Conservation (phyloP, 441 rosid genomes). For the Pelargonium fulgidum region DNA sequence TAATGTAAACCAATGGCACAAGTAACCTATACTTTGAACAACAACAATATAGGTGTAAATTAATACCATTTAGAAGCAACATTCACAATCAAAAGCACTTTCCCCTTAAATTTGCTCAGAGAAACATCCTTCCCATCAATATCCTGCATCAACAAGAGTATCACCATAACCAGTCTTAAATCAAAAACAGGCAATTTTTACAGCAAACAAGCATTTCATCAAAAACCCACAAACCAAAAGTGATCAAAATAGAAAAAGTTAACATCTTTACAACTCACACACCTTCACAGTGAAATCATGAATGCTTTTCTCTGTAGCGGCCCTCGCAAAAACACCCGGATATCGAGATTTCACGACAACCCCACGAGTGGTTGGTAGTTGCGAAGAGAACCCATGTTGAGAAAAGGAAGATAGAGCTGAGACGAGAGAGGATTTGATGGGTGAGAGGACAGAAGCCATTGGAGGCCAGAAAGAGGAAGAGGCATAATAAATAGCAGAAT, state of each 20-base stretch:
- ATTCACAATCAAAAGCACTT: conserved; percentile 7
- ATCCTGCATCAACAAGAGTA: conserved; percentile 39
- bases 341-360: conserved; percentile 33
- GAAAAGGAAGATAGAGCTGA: conserved; percentile 45
- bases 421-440: conserved; percentile 40
- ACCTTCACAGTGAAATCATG: conserved; percentile 79
- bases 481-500: not conserved
- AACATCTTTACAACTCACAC: conserved; percentile 16
- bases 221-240: not conserved
- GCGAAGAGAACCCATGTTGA: conserved; percentile 40
- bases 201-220: not conserved
- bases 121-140: conserved; percentile 71
- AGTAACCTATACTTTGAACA: conserved; percentile 61
- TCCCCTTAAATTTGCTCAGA: conserved; percentile 24
- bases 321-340: conserved; percentile 51
- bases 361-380: conserved; percentile 31
- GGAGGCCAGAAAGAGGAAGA: conserved; percentile 27
- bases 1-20: not conserved
- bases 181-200: too few relatives aligned
- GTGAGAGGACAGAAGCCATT: conserved; percentile 26
- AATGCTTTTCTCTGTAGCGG: conserved; percentile 69
- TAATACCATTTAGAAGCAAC: conserved; percentile 3
- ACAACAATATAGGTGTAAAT: too few relatives aligned
- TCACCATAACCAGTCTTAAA: not conserved
- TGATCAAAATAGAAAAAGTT: not conserved